Percentiles rank a stretch among this genome's conserved stretches.
These are phyloP conservation scores for Clitopilus passeckerianus DNA, from an alignment of 768 basidiomycete species.

Conservation along the genomic window DNA sequence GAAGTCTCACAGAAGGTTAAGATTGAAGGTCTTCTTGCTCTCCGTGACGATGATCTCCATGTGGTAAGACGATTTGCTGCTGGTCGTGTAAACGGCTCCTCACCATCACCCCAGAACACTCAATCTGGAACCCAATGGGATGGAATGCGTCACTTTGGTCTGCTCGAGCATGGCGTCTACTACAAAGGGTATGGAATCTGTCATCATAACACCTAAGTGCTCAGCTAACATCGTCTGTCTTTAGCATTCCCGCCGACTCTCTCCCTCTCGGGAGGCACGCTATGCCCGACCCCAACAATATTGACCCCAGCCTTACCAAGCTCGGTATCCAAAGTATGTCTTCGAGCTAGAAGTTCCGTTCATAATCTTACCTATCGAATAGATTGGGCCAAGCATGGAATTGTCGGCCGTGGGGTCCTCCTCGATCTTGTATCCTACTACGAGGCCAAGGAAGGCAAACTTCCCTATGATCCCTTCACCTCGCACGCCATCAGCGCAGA, in stretches of 20 bases:
- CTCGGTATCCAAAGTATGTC: constrained; percentile 66
- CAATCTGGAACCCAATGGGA: constrained; percentile 75
- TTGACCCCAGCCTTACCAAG: constrained; percentile 41
- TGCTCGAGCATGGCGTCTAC: constrained; percentile 47
- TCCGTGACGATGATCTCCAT: constrained; percentile 50
- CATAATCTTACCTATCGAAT: background rate
- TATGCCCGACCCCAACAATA: constrained; percentile 41
- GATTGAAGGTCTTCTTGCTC: constrained; percentile 16
- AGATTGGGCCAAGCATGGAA: constrained; percentile 73
- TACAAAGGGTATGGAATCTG: constrained; percentile 51
- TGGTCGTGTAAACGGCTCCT: background rate
- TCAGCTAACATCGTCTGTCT: background rate
- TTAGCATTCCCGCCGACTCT: constrained; percentile 36
- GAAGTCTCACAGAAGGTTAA: constrained; percentile 37
- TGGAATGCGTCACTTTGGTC: constrained; percentile 55
- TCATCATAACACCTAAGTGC: background rate
- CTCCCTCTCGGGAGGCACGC: constrained; percentile 41
- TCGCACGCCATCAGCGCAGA: constrained; percentile 43
- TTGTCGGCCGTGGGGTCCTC: constrained; percentile 65
- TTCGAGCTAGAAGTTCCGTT: background rate
- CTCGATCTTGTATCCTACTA: constrained; percentile 58
- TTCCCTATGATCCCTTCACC: constrained; percentile 65
- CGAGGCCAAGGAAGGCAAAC: constrained; percentile 30
- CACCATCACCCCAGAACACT: constrained; percentile 45
- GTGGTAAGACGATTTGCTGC: constrained; percentile 31